Evolutionary conservation across 169 alveolate genomes (phyloP).

Genomic region (Cyclospora cayetanensis): DNA sequence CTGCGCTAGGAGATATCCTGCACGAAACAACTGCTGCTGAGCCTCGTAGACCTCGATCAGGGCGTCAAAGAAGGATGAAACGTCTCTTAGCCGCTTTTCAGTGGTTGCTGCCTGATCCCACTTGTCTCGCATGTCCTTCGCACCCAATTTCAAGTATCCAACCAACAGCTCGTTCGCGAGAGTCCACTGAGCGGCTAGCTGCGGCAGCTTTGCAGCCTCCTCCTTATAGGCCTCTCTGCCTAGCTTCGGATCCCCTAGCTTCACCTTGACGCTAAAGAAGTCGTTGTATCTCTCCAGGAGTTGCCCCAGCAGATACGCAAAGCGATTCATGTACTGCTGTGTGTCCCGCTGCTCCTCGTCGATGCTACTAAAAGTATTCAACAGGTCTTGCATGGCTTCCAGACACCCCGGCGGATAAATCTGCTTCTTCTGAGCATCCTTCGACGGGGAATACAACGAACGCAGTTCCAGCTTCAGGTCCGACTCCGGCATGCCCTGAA

Average conservation of each 20-base stretch:
- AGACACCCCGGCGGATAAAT: background rate
- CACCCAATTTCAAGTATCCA: background rate
- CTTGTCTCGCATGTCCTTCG: background rate
- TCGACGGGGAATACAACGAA: background rate
- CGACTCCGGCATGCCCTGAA: background rate
- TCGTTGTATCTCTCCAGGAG: background rate
- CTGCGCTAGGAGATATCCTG: background rate
- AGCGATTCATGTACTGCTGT: background rate
- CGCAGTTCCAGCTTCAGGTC: background rate
- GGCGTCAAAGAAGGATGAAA: background rate
- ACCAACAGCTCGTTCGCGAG: background rate
- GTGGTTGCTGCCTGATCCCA: background rate
- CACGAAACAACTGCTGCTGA: background rate
- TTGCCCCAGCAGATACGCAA: background rate
- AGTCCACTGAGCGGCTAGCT: background rate
- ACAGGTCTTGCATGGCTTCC: slow-evolving; percentile 4
- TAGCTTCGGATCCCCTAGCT: background rate
- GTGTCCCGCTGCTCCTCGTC: background rate
- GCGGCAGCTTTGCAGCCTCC: background rate
- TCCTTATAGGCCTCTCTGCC: background rate
- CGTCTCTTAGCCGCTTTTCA: background rate
- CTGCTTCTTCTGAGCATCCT: background rate
- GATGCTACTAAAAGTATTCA: background rate
- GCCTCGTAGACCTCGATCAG: background rate
- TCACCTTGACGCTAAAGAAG: background rate